Base-by-base conservation (phyloP, 2,329 filamentous ascomycete species). In the Nemania abortiva region DNA sequence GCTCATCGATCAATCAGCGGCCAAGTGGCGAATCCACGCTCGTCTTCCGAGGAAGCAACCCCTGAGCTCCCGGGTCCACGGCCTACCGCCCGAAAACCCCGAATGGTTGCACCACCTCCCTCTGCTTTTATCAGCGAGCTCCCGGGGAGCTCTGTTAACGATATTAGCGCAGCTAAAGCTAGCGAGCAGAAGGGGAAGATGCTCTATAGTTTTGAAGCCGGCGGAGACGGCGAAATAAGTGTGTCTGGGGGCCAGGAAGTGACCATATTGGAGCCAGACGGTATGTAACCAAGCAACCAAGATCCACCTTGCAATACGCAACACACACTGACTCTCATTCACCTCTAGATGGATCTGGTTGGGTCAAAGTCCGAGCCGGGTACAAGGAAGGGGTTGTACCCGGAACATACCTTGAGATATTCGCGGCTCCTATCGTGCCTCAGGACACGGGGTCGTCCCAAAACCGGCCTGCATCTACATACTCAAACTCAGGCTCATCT, bases 81-180 rank as follows among this genome's bases (percentile, higher is more conserved):
- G 37, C 84, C 88, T 47, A 85, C 87, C 3, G 81, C 82, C 11
- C 83, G 87, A 73, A 92, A 89, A 76, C 90, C 92, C 75, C 87
- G 95, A 27, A 85, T 98, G 37, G 87, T 98, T 69, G 96, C 96
- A 5, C 96, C 96, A 13, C 96, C 96, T 4, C 96, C 96, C 5
- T 78, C 90, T 6, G 88, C 92, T 37, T 98, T 97, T 77, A 86
- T 96, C 69, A 91, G 89, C 72, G 88, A 92, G 69, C 80, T 90
- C 45, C 88, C 91, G 5, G 85, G 88, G 74, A 82, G 82, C 77
- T 71, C 82, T 18, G 77, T 82, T 0, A 86, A 87, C 67, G 85
- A 84, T 11, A 79, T 79, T 2, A 77, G 79, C 9, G 77, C 70
- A 7, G 57, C 65, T 20, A 76, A 74, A 60, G 49, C 79, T 22